Evolutionary conservation across 228 moss, liverwort and hornwort species (phyloP), one percentile per base, ranked within the genome.

Genomic region (Sphagnum magellanicum): DNA sequence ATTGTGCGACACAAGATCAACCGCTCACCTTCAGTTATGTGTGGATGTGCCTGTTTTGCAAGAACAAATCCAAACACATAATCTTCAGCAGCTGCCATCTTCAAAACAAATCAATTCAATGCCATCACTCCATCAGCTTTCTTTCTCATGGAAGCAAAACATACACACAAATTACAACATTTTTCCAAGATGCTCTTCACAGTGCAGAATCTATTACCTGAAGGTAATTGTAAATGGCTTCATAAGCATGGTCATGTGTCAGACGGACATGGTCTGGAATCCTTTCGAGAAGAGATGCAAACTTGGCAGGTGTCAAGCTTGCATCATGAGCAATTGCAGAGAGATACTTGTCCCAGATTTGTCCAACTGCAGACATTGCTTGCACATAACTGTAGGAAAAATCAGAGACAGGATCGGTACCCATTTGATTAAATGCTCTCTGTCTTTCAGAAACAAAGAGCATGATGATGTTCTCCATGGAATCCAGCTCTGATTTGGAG

Each of bases 261-360:
- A 84, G 83, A 4, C 92, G 95, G 59, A 90, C 90, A 67, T 89
- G 88, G 8, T 78, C 80, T 10, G 95, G 95, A 48, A 92, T 75
- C 48, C 74, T 68, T 53, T 89, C 90, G 6, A 83, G 79, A n/a
- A 95, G 79, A 5, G 90, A 92, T 10, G 84, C 68, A 61, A 95
- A 95, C 68, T 83, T 76, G 7, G 57, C 69, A 6, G 92, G 81
- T 13, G 79, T 64, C 5, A 90, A 76, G 51, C 79, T 74, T 48
- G 75, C 65, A 17, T 89, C 82, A 0, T 76, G 81, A 32, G 90
- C 83, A 8, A 92, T 78, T 53, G 92, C 92, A 5, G 80, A 68
- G 9, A 95, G 80, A 49, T 90, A 95, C 61, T 87, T 88, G 16
- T 95, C 92, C 95, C 95, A 95, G 68, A 90, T 80, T 75, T 90